Base-by-base conservation (phyloP, 306 rosid species). In the Vigna nakashimae region DNA sequence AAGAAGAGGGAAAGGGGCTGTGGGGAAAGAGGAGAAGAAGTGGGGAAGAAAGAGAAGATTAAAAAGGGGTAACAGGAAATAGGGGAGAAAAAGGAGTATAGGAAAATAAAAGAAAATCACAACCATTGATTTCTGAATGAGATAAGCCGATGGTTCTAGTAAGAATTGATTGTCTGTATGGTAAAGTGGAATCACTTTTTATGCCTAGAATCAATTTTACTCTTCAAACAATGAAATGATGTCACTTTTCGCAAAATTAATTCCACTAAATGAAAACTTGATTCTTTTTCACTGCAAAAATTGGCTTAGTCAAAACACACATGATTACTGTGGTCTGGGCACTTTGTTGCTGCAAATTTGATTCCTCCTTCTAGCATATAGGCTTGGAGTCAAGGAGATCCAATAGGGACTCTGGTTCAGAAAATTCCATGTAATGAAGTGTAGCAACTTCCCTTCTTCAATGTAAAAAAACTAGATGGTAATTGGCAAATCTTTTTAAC, bases 381-480 rank as follows among this genome's bases (percentile, higher is more conserved):
- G 6, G 73, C 24, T 46, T 68, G 11, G 32, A 34, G 51, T 74
- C 20, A 59, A 26, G 46, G 69, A 40, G 66, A 57, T 53, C 22
- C 77, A 42, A 36, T 55, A 73, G 55, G 56, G 55, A 57, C 53
- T 57, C 50, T 45, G 34, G 11, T 15, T n/a, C 17, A 43, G 28
- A 74, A 73, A 59, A 58, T 43, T 73, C 5, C 16, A 0, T 4
- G 53, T 24, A n/a, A 73, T 73, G 40, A 73, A 58, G 57, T 73
- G 51, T 73, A 43, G 66, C 2, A 6, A 34, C 50, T 7, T 45
- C 46, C 45, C 20, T 15, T 36, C 75, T 57, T 62, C 50, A 13
- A 57, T 34, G 5, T 15, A 49, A 60, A 57, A n/a, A 65, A 57
- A 22, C 55, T 57, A 38, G 49, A 63, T 9, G 42, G 67, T 34